These are phyloP conservation scores for Neoboletus subvelutipes DNA, from an alignment of 768 basidiomycete genomes.

Conservation along the genomic window DNA sequence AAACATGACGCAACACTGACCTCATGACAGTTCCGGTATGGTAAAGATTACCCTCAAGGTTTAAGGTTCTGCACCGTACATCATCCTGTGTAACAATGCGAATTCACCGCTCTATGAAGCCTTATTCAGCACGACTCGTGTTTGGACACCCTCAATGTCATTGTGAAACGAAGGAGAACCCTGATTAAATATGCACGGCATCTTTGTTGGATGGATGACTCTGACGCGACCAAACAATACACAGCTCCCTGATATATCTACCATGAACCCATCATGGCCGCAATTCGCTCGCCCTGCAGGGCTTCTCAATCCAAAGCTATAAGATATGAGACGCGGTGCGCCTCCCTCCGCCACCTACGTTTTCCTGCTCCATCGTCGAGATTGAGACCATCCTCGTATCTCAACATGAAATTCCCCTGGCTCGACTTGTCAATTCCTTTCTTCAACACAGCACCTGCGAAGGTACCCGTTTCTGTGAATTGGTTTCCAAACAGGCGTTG, in stretches of 20 bases:
- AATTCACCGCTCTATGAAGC: not conserved
- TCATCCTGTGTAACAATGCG: not conserved
- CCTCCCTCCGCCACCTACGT: not conserved
- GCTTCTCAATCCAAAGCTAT: not conserved
- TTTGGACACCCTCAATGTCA: not conserved
- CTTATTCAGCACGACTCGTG: not conserved
- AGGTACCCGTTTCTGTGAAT: slow-evolving; percentile 26
- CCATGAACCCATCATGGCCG: not conserved
- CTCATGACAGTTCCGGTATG: not conserved
- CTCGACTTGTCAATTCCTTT: slow-evolving; percentile 19
- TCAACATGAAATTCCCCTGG: slow-evolving; percentile 16
- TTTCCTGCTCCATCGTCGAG: not conserved
- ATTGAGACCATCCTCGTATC: not conserved
- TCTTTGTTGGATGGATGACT: not conserved
- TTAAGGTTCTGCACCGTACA: not conserved
- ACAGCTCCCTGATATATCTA: not conserved
- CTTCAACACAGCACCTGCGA: slow-evolving; percentile 6
- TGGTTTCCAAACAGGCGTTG: slow-evolving; percentile 29
- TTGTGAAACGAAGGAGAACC: not conserved
- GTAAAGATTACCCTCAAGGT: not conserved
- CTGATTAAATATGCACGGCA: too few species aligned
- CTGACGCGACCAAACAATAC: not conserved
- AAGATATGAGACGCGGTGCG: not conserved
- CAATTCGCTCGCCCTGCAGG: not conserved
- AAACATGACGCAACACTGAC: not conserved